Base-by-base conservation (phyloP, 345 rosid species). In the Dimocarpus longan region DNA sequence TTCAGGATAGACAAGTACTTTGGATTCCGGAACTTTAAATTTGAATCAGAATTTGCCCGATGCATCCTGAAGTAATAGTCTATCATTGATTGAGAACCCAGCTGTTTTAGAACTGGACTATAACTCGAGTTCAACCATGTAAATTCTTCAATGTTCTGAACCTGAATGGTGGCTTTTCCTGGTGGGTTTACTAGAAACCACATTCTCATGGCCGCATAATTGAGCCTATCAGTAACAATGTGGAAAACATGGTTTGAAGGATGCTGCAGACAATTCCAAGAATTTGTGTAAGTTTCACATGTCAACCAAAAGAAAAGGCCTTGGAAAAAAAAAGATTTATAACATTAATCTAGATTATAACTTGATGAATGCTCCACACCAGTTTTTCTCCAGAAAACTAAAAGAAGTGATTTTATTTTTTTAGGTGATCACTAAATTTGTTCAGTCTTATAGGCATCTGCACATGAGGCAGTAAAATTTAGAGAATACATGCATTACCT, bases 141-240 rank as follows among this genome's bases (percentile, higher is more conserved):
- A 82, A 91, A 93, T 54, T 96, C 99, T 79, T 94, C 98, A 73
- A 96, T 86, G 79, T 87, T 92, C 90, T 94, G 97, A 82, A 96
- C 97, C 91, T 96, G 93, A 84, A 94, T 71, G 16, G 95, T 82
- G 70, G 97, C 98, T 79, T 85, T 88, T 59, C 93, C 92, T 0
- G 93, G 98, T 73, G 93, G 93, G 88, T 96, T 91, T 78, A 71
- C 85, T 64, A 96, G 84, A 89, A 96, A 94, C 99, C 99, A 96
- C 98, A 96, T 96, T 82, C 94, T 90, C 99, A 96, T 96, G 70
- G 98, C 98, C 9, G 95, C 98, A 84, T 93, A 94, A 79, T 96
- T 96, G 80, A 96, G 98, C 78, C 88, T 89, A 87, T 96, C 98
- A 3, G 98, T 94, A 74, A 96, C 98, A 60, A 94, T 77, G 87